Evolutionary conservation across 2,329 filamentous ascomycete genomes (phyloP).

Genomic region (Neofusicoccum sp.): DNA sequence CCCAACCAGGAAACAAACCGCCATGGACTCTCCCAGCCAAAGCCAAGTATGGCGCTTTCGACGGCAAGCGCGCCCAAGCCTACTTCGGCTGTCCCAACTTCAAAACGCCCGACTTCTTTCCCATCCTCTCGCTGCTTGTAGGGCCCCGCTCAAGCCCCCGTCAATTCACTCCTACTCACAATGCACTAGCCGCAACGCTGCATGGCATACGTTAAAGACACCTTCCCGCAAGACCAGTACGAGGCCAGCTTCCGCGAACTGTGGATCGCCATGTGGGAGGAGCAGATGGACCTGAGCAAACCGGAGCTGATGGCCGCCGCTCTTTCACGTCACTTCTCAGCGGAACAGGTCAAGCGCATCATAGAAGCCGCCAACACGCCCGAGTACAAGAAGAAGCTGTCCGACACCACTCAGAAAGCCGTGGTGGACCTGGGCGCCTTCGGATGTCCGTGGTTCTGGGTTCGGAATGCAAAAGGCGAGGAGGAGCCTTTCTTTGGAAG

Average conservation of each 20-base stretch:
- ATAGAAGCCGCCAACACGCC: constrained; percentile 55
- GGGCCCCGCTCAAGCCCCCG: not conserved
- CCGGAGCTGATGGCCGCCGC: constrained; percentile 54
- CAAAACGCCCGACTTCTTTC: constrained; percentile 53
- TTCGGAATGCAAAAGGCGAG: constrained; percentile 50
- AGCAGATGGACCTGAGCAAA: constrained; percentile 61
- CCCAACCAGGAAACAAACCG: constrained; percentile 66
- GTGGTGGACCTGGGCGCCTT: constrained; percentile 70
- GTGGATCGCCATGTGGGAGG: constrained; percentile 65
- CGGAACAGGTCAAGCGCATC: constrained; percentile 58
- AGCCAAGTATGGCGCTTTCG: constrained; percentile 58
- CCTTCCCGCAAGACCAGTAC: constrained; percentile 48
- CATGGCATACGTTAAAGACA: constrained; percentile 64
- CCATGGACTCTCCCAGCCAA: constrained; percentile 74
- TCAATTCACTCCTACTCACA: constrained; percentile 19
- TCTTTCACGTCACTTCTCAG: constrained; percentile 52
- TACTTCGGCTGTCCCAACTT: constrained; percentile 53
- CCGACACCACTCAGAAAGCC: constrained; percentile 58
- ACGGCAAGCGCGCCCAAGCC: constrained; percentile 51
- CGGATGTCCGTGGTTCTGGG: constrained; percentile 77
- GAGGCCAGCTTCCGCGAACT: constrained; percentile 58
- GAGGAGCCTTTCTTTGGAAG: constrained; percentile 76
- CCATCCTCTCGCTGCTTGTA: constrained; percentile 57
- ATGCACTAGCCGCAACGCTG: constrained; percentile 61
- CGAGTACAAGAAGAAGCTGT: constrained; percentile 58